Conservation (phyloP, 2,329 filamentous ascomycete species). For the Cladophialophora yegresii region DNA sequence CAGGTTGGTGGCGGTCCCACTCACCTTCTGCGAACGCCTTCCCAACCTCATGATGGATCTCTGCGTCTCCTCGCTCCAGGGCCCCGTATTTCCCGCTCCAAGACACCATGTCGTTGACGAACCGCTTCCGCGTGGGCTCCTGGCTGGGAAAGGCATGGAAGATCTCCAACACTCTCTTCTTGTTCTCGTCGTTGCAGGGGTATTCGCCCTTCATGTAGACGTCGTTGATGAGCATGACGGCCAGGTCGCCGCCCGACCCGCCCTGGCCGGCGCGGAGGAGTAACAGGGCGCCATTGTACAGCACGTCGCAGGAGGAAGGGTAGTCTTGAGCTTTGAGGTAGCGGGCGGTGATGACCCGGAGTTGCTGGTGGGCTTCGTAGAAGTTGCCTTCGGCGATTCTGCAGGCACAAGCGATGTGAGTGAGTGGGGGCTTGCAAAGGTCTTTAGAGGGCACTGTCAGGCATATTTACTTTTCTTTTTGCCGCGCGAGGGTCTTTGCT, state of each 20-base stretch:
- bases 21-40: slow-evolving; percentile 78
- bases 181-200: slow-evolving; percentile 62
- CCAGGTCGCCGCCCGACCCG: slow-evolving; percentile 87
- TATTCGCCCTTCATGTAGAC: slow-evolving; percentile 86
- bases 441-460: not conserved
- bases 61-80: slow-evolving; percentile 86
- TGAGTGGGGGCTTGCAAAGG: not conserved
- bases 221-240: slow-evolving; percentile 81
- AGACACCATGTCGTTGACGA: slow-evolving; percentile 78
- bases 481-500: slow-evolving; percentile 70
- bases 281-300: slow-evolving; percentile 79
- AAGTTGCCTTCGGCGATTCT: slow-evolving; percentile 88
- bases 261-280: slow-evolving; percentile 91
- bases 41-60: slow-evolving; percentile 89
- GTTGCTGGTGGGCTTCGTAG: slow-evolving; percentile 98
- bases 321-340: slow-evolving; percentile 80
- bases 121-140: slow-evolving; percentile 91
- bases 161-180: slow-evolving; percentile 69
- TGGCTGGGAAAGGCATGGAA: slow-evolving; percentile 76
- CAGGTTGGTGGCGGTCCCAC: too few species aligned
- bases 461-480: slow-evolving; percentile 69
- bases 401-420: slow-evolving; percentile 24
- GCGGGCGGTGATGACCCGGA: slow-evolving; percentile 88
- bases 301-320: slow-evolving; percentile 79
- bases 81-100: slow-evolving; percentile 81